Base-by-base conservation (phyloP, 2,329 filamentous ascomycete genomes). In the Lasiodiplodia gonubiensis region DNA sequence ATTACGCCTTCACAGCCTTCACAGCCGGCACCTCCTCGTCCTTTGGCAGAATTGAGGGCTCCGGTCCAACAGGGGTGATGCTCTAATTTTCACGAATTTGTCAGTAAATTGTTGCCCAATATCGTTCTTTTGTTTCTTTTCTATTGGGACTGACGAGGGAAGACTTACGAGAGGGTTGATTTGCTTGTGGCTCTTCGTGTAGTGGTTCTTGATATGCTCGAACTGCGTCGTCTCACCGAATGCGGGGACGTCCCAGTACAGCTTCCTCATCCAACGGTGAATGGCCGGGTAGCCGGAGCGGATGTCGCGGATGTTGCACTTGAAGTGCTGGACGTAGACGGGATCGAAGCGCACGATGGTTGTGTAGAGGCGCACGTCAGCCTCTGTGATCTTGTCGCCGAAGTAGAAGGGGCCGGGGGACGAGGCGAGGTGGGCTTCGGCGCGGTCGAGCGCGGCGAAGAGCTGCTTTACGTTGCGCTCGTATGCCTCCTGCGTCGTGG, bases 121-220 rank as follows among this genome's bases (percentile, higher is more conserved):
- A n/a, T 8, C 21, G 11, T 16, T 16, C 18, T 33, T 10, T 14
- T 21, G 3, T 42, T 42, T 18, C 16, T 33, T 23, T 16, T 69
- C 78, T 80, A 10, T 33, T 2, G 3, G 21, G 3, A 21, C 8
- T 2, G 12, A n/a, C 4, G 14, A 11, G 3, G 37, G 7, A 12
- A 53, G 27, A 63, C 59, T 63, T 37, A 63, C 59, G 77, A 84
- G 85, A 55, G 76, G 86, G 75, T 90, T 90, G 72, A 90, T 90
- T 79, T 89, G 88, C 71, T 77, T 81, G 77, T 90, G 88, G 70
- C 85, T 88, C 81, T 87, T 88, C 2, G 88, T 90, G 75, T 90
- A 90, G 73, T 90, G 88, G 53, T 86, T 90, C 87, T 97, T 97
- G 83, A 98, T 98, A 81, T 99, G 95, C 78, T 96, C 88, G 78